Conservation (phyloP, 169 alveolate species). For the Eimeria brunetti region DNA sequence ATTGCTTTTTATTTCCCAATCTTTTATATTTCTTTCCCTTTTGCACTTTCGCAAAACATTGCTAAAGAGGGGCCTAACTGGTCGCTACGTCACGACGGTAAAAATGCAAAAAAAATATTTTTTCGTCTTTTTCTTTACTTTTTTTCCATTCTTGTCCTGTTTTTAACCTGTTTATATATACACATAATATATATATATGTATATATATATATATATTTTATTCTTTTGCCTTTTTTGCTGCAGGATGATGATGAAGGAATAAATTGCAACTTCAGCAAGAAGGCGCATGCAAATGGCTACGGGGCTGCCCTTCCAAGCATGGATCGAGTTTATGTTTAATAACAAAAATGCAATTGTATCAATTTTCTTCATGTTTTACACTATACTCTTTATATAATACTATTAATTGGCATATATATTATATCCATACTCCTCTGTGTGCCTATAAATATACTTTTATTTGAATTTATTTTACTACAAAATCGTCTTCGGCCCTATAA, state of each 20-base stretch:
- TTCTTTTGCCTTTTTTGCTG: background rate
- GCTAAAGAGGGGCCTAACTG: background rate
- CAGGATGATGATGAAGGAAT: background rate
- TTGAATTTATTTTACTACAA: too few species aligned
- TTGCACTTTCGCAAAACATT: slow-evolving; percentile 4
- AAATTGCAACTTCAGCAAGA: background rate
- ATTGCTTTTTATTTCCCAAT: background rate
- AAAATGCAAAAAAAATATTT: background rate
- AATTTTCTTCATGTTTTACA: too few species aligned
- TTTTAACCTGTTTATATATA: too few species aligned
- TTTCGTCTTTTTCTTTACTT: background rate
- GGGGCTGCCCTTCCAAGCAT: background rate
- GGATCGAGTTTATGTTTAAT: too few species aligned
- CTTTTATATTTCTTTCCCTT: slow-evolving; percentile 1
- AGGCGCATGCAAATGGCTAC: background rate
- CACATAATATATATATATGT: too few species aligned
- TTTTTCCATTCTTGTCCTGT: background rate
- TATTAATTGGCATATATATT: too few species aligned
- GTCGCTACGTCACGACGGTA: background rate
- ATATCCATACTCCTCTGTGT: background rate
- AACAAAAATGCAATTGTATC: too few species aligned
- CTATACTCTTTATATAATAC: too few species aligned
- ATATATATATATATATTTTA: too few species aligned
- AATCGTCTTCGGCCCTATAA: background rate
- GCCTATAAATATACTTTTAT: background rate